Evolutionary conservation across 2,329 filamentous ascomycete species (phyloP).

Genomic region (Colletotrichum eremochloae): DNA sequence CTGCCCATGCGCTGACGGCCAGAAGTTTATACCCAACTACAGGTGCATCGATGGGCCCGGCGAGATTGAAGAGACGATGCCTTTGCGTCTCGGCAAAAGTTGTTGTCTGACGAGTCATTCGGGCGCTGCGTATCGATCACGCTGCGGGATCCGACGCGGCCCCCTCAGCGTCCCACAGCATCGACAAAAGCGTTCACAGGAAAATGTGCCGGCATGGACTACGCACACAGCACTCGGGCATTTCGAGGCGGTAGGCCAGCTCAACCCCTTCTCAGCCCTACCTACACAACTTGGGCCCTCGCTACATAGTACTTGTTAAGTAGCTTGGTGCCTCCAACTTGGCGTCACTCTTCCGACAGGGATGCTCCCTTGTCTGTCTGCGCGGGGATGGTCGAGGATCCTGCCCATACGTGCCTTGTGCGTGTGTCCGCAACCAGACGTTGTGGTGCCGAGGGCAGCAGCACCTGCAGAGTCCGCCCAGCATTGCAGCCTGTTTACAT

Average conservation of each 20-base stretch:
- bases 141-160: not conserved
- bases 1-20: not conserved
- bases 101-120: slow-evolving; percentile 29
- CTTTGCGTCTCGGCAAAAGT: not conserved
- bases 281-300: slow-evolving; percentile 30
- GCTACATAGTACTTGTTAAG: not conserved
- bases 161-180: not conserved
- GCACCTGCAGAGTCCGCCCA: not conserved
- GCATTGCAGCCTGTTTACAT: not conserved
- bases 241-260: slow-evolving; percentile 13
- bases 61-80: not conserved
- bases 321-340: slow-evolving; percentile 34
- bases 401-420: slow-evolving; percentile 7
- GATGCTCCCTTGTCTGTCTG: slow-evolving; percentile 13
- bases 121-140: not conserved
- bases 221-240: slow-evolving; percentile 12
- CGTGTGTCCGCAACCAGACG: not conserved
- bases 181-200: not conserved
- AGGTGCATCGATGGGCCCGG: not conserved
- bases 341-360: slow-evolving; percentile 22
- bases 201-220: not conserved
- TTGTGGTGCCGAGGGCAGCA: not conserved
- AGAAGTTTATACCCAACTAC: not conserved
- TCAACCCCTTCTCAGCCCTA: slow-evolving; percentile 38
- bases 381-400: slow-evolving; percentile 30